A percentile compares a stretch with the other conserved stretches of the same genome.
These are phyloP conservation scores for Crepidotus sp. DNA, from an alignment of 1,284 basidiomycete species.

Conservation along the genomic window DNA sequence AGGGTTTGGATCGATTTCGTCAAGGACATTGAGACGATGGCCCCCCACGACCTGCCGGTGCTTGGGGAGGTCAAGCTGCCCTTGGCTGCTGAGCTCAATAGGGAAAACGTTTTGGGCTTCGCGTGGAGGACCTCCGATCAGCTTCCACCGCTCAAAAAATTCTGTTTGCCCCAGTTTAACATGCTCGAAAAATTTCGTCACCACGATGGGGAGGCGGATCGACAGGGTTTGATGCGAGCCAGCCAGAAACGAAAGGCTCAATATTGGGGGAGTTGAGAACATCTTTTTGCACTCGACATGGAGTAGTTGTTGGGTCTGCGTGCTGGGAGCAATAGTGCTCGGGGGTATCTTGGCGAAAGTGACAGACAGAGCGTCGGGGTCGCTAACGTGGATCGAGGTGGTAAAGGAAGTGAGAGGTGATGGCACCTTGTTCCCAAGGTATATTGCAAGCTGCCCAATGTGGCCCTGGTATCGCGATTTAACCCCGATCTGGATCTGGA, in stretches of 20 bases:
- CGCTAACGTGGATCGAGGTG: conserved; percentile 66
- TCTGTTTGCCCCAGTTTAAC: conserved; percentile 76
- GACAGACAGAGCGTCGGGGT: conserved; percentile 68
- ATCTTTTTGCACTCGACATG: conserved; percentile 90
- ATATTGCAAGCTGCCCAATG: conserved; percentile 85
- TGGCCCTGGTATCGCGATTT: conserved; percentile 95
- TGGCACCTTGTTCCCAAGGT: conserved; percentile 93
- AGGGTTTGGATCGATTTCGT: conserved; percentile 80
- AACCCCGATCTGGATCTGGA: conserved; percentile 90
- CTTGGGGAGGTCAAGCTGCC: conserved; percentile 66
- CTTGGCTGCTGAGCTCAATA: conserved; percentile 57
- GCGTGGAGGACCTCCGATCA: conserved; percentile 89
- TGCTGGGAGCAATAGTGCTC: conserved; percentile 68
- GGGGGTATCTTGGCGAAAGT: conserved; percentile 87
- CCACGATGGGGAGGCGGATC: conserved; percentile 76
- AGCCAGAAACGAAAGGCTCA: conserved; percentile 87
- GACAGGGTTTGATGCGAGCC: conserved; percentile 85
- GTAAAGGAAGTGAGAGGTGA: conserved; percentile 85
- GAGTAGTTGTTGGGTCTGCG: conserved; percentile 88
- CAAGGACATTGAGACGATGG: conserved; percentile 67
- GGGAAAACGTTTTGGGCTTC: conserved; percentile 88
- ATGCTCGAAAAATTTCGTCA: conserved; percentile 91
- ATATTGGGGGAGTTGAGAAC: conserved; percentile 73
- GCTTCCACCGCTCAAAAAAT: conserved; percentile 98
- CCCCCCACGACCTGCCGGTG: conserved; percentile 75